These are phyloP conservation scores for Zygosaccharomyces siamensis DNA, from an alignment of 805 yeast genomes.

Conservation along the genomic window DNA sequence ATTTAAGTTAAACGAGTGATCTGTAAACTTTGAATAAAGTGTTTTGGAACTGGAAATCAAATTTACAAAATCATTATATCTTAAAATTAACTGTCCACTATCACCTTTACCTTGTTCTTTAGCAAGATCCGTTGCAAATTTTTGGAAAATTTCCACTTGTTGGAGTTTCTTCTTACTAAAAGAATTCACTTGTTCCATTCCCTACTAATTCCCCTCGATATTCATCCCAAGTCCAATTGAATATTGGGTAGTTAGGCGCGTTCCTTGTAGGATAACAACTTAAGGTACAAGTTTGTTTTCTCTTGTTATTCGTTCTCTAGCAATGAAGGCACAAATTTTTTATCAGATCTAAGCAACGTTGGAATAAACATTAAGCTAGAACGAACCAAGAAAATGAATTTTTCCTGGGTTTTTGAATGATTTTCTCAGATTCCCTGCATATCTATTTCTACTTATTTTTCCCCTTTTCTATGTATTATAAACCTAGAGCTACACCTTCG, in stretches of 20 bases:
- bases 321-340: background rate
- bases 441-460: background rate
- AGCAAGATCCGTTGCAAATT: conserved; percentile 38
- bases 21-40: conserved; percentile 31
- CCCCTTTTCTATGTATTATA: conserved; percentile 14
- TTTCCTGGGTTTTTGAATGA: too few species aligned
- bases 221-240: background rate
- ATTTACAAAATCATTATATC: conserved; percentile 36
- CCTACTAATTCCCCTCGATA: conserved; percentile 6
- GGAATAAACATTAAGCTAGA: background rate
- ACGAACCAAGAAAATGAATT: too few species aligned
- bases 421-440: background rate
- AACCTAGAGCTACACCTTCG: conserved; percentile 34
- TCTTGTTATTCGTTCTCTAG: background rate
- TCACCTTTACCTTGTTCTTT: conserved; percentile 19
- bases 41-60: conserved; percentile 34
- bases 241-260: background rate
- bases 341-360: background rate
- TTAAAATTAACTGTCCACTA: conserved; percentile 30
- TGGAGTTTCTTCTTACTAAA: conserved; percentile 36
- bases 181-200: conserved; percentile 40
- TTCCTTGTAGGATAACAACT: background rate
- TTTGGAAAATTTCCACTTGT: conserved; percentile 42
- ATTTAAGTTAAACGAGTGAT: conserved; percentile 42
- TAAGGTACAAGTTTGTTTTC: background rate